Evolutionary conservation across 2,329 filamentous ascomycete species (phyloP).

Genomic region (Trichoderma pleuroti): DNA sequence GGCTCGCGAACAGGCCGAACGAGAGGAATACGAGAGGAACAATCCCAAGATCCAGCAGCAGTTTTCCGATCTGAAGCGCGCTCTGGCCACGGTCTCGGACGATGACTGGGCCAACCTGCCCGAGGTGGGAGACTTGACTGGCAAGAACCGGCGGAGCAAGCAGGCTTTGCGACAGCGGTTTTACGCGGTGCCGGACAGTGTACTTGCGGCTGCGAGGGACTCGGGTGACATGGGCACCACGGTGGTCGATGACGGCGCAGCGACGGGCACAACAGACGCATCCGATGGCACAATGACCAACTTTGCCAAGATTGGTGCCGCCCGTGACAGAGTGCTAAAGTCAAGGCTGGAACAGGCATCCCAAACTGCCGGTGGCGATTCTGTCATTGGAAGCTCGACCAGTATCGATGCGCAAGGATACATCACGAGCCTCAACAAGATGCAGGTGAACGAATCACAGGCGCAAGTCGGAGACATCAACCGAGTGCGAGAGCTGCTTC

Average conservation of each 20-base stretch:
- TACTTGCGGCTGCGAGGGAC: constrained; percentile 81
- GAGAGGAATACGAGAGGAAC: constrained; percentile 91
- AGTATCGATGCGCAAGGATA: constrained; percentile 95
- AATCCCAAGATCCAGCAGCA: constrained; percentile 98
- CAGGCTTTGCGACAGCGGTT: constrained; percentile 80
- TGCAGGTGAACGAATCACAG: constrained; percentile 73
- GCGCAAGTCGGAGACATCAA: constrained; percentile 92
- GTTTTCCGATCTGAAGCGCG: constrained; percentile 92
- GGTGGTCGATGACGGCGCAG: constrained; percentile 72
- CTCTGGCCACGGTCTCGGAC: constrained; percentile 80
- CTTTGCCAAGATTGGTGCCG: constrained; percentile 94
- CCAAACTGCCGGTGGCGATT: constrained; percentile 60
- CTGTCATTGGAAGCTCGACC: constrained; percentile 73
- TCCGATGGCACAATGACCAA: constrained; percentile 94
- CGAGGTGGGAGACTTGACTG: constrained; percentile 93
- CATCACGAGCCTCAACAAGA: constrained; percentile 83
- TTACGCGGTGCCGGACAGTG: constrained; percentile 95
- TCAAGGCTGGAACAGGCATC: constrained; percentile 91
- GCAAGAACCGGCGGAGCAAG: constrained; percentile 82
- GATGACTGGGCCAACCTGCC: constrained; percentile 96
- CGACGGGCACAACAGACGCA: constrained; percentile 37
- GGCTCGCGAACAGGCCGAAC: constrained; percentile 86
- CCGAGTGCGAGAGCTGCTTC: constrained; percentile 84
- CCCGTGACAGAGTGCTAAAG: constrained; percentile 90
- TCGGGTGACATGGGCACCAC: constrained; percentile 81